These are phyloP conservation scores for Nitzschia sp. DNA, from an alignment of 108 stramenopile species.

Conservation along the genomic window DNA sequence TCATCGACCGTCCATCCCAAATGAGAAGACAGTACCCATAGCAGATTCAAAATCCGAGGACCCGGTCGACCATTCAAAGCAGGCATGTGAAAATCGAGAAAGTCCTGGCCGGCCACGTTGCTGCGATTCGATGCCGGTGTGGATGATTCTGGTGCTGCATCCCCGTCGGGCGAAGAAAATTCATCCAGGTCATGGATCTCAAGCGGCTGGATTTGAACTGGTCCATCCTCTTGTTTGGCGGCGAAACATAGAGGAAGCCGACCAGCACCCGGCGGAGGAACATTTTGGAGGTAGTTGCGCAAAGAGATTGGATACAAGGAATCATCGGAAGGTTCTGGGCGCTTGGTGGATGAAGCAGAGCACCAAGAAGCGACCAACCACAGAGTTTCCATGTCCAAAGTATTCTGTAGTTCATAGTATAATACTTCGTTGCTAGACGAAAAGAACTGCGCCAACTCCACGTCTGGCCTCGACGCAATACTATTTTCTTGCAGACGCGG, in stretches of 20 bases:
- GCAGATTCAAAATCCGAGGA: conserved; percentile 44
- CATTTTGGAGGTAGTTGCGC: conserved; percentile 44
- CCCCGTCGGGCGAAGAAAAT: neutral
- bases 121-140: neutral
- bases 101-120: neutral
- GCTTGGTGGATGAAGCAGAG: neutral
- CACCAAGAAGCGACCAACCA: conserved; percentile 31
- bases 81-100: neutral
- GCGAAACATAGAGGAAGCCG: conserved; percentile 35
- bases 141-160: neutral
- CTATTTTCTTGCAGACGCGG: conserved; percentile 1
- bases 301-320: conserved; percentile 30
- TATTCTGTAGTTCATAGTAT: conserved; percentile 38
- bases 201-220: neutral
- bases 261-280: conserved; percentile 61
- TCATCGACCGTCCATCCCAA: conserved; percentile 65
- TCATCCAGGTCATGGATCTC: neutral
- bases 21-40: conserved; percentile 61
- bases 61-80: conserved; percentile 9
- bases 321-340: conserved; percentile 15
- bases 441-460: conserved; percentile 13
- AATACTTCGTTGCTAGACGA: conserved; percentile 15
- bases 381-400: conserved; percentile 39
- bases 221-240: neutral
- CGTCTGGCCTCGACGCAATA: neutral